Base-by-base conservation (phyloP, 2,329 filamentous ascomycete genomes). In the Exophiala sp. region DNA sequence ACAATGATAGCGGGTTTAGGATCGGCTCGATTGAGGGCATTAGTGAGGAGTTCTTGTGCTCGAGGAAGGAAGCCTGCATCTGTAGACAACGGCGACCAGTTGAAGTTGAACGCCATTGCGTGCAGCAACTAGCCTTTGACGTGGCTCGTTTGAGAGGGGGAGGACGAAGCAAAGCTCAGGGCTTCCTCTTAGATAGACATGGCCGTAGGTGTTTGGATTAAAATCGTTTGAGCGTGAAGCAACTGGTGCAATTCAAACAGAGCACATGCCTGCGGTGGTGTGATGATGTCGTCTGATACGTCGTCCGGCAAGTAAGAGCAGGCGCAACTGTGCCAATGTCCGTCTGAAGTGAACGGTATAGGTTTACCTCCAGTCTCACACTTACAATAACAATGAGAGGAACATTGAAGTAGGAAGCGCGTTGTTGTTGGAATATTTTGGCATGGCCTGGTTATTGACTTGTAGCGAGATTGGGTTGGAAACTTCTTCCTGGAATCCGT, bases 1-100 rank as follows among this genome's bases (percentile, higher is more conserved):
- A 96, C 94, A 76, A 97, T 94, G 70, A 99, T 99, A 69, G 97
- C 97, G 57, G 94, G 94, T 53, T 94, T 94, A 69, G 97, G 97
- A 36, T 92, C 91, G 50, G 89, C 94, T 75, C 97, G 97, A 81
- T 99, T 99, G 67, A 99, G 80, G 34, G 94, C 94, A 54, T 89
- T 87, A 21, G 94, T 99, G 65, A 99, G 82, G 72, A 97, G 88
- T 71, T 97, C 91, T 71, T 91, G 88, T 47, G 94, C 92, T 65
- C 91, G 87, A 70, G 88, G 84, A 75, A 92, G 92, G 73, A 94
- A 94, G 65, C 85, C 83, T 67, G 89, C 92, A 77, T 97, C 94
- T 69, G 92, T 92, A 76, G 95, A 94, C 63, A 99, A 82, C 69
- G 94, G 94, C 82, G 91, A 96, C 94, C 94, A 99, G 89, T 97